These are phyloP conservation scores for Jimgerdemannia flammicorona DNA, from an alignment of 192 early-diverging fungal genomes.

Conservation along the genomic window DNA sequence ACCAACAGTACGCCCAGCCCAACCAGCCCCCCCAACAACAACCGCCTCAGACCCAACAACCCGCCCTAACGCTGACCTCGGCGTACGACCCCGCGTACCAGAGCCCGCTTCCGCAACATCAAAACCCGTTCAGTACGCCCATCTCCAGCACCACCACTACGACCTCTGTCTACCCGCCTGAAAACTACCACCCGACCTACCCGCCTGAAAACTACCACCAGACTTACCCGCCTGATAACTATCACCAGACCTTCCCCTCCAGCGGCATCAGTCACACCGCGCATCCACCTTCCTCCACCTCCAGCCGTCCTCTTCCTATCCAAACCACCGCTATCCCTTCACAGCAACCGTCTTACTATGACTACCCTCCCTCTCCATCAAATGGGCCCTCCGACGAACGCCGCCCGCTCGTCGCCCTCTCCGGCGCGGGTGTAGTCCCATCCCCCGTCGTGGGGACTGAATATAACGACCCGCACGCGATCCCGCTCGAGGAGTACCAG, in stretches of 20 bases:
- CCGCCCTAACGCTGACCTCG: background rate
- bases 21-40: background rate
- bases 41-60: background rate
- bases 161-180: background rate
- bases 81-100: background rate
- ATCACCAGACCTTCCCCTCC: too few species aligned
- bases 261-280: background rate
- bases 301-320: too few species aligned
- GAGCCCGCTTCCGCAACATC: background rate
- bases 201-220: too few species aligned
- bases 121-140: background rate
- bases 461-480: background rate
- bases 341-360: background rate
- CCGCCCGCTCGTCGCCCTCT: background rate
- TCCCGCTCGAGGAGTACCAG: background rate
- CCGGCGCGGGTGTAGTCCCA: background rate
- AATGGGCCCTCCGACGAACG: background rate
- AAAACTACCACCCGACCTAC: background rate
- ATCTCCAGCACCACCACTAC: background rate
- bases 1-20: background rate
- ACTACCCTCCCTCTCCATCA: background rate
- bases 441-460: background rate
- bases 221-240: too few species aligned
- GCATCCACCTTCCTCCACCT: background rate
- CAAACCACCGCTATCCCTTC: background rate